phyloP scores from a whole-genome alignment of 225 moss, liverwort and hornwort species.

The Rhytidiadelphus loreus region DNA sequence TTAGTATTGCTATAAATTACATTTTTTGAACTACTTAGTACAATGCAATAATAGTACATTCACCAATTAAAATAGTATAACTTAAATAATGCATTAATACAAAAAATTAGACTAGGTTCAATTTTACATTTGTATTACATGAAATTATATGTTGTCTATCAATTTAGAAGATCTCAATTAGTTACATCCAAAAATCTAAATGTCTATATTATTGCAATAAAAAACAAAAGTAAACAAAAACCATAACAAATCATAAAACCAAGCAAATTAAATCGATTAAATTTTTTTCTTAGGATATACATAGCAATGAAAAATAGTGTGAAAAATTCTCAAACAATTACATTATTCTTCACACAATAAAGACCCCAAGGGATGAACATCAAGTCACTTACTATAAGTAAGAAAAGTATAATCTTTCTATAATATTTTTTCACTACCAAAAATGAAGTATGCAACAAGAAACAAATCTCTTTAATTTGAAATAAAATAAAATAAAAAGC shows the following conservation, averaged over 20 bases:
- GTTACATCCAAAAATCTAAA: neutral
- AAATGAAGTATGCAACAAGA: neutral
- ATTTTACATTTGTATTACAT: neutral
- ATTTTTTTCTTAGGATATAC: neutral
- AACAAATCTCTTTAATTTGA: neutral
- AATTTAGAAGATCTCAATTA: neutral
- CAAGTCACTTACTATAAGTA: neutral
- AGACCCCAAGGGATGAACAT: neutral
- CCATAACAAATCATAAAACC: neutral
- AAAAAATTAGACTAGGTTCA: neutral
- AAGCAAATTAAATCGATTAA: neutral
- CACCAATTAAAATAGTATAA: neutral
- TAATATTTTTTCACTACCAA: neutral
- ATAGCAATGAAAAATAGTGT: neutral
- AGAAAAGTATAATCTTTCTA: neutral
- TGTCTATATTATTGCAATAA: neutral
- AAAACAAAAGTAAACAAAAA: accelerated
- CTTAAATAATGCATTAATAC: too few species aligned
- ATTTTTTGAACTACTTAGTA: neutral
- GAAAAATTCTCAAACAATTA: too few species aligned
- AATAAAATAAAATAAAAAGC: too few species aligned
- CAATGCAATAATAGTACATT: neutral
- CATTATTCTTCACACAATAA: too few species aligned
- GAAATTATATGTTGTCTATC: neutral
- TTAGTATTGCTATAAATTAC: neutral